Percentiles rank a stretch among this genome's conserved stretches.
Conservation (phyloP, 2,329 filamentous ascomycete species). For the Dendrostoma leiphaemia region DNA sequence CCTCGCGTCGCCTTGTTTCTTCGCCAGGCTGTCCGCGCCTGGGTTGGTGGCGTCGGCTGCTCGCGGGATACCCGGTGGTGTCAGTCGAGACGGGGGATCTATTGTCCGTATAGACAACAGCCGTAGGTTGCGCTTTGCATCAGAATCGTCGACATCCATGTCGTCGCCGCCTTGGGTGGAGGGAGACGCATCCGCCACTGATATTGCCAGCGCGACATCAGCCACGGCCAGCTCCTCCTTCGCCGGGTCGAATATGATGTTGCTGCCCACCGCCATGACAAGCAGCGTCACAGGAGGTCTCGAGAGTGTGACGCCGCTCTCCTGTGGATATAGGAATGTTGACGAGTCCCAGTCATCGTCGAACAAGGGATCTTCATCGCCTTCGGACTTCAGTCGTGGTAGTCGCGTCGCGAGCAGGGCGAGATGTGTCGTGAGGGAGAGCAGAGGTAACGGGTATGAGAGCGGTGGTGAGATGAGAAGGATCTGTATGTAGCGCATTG, state of each 20-base stretch:
- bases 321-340: conserved; percentile 69
- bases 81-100: conserved; percentile 71
- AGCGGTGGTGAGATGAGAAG: conserved; percentile 89
- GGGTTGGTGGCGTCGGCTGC: conserved; percentile 53
- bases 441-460: conserved; percentile 88
- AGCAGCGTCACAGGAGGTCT: conserved; percentile 87
- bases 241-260: conserved; percentile 90
- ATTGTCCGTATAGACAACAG: conserved; percentile 70
- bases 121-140: conserved; percentile 44
- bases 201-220: conserved; percentile 83
- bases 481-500: conserved; percentile 57
- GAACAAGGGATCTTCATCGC: conserved; percentile 95
- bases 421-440: conserved; percentile 90
- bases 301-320: conserved; percentile 30
- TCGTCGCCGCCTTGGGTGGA: conserved; percentile 22
- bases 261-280: conserved; percentile 80
- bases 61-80: conserved; percentile 68
- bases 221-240: conserved; percentile 92
- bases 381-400: conserved; percentile 80
- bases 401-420: conserved; percentile 85
- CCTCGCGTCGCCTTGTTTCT: conserved; percentile 36
- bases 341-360: conserved; percentile 96
- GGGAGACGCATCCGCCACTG: conserved; percentile 55
- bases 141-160: conserved; percentile 39
- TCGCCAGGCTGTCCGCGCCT: conserved; percentile 34